Conservation (phyloP, 208 protist species). For the Crithidia acanthocephali region DNA sequence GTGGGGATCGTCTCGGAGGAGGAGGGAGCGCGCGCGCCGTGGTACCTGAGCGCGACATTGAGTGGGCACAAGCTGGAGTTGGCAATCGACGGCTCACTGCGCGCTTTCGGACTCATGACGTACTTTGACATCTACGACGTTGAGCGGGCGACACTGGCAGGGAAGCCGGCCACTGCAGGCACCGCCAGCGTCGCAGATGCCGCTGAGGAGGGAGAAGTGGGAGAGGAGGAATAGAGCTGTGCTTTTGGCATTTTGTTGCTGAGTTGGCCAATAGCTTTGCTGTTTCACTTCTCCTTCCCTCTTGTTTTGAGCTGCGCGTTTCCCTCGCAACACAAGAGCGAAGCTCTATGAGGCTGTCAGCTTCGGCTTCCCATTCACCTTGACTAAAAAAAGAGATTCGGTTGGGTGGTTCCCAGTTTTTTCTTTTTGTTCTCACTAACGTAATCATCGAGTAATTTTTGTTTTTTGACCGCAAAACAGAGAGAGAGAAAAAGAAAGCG, state of each 20-base stretch:
- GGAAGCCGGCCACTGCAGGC: not conserved
- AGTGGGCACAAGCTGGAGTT: constrained; percentile 85
- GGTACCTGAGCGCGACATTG: constrained; percentile 87
- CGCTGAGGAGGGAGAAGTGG: constrained; percentile 14
- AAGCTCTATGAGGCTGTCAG: no score
- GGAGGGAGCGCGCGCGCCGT: constrained; percentile 29
- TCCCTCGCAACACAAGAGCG: no score
- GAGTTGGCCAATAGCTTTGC: not conserved
- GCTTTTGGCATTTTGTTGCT: not conserved
- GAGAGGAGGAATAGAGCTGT: not conserved
- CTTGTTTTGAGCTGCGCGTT: no score
- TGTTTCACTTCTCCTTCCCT: no score
- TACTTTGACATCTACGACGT: constrained; percentile 58
- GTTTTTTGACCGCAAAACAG: no score
- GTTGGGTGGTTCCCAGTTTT: no score
- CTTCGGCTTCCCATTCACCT: no score
- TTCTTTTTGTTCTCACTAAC: not conserved
- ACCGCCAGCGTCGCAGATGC: not conserved
- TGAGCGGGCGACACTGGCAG: constrained; percentile 11
- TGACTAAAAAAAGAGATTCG: no score
- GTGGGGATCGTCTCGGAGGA: constrained; percentile 48
- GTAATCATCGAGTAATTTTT: not conserved
- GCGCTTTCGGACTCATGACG: constrained; percentile 76
- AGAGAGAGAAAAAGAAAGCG: no score
- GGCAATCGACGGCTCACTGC: constrained; percentile 79